Conservation (phyloP, 805 yeast species). For the Lipomyces anomalus region DNA sequence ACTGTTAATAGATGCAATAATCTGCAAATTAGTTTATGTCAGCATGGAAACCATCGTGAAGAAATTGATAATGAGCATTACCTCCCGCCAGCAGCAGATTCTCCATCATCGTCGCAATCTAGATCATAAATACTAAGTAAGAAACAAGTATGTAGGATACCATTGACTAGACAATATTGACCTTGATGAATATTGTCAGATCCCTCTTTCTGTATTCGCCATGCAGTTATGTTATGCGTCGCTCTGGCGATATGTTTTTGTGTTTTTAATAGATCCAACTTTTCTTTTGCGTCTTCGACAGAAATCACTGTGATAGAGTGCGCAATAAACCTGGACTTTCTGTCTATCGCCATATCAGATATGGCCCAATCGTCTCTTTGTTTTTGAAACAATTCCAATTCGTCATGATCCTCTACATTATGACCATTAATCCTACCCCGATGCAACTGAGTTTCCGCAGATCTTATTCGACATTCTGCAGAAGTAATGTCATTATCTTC, state of each 20-base stretch:
- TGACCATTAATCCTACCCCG: slow-evolving; percentile 8
- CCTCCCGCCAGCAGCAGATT: slow-evolving; percentile 89
- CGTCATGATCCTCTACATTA: slow-evolving; percentile 28
- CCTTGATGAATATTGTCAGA: slow-evolving; percentile 53
- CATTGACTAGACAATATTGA: slow-evolving; percentile 4
- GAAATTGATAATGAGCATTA: slow-evolving; percentile 33
- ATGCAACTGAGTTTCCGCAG: slow-evolving; percentile 23
- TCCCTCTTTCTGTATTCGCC: slow-evolving; percentile 56
- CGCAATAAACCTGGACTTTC: slow-evolving; percentile 82
- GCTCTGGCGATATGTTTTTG: slow-evolving; percentile 59
- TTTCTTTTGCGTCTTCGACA: slow-evolving; percentile 59
- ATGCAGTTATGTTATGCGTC: slow-evolving; percentile 78
- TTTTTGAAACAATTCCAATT: slow-evolving; percentile 8
- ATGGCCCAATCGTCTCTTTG: slow-evolving; percentile 71
- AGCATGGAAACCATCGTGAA: not conserved
- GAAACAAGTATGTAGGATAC: not conserved
- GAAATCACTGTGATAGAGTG: slow-evolving; percentile 58
- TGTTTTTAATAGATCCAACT: slow-evolving; percentile 45
- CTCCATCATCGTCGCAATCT: slow-evolving; percentile 97
- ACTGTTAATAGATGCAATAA: slow-evolving; percentile 26
- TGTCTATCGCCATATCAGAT: slow-evolving; percentile 72
- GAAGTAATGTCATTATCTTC: slow-evolving; percentile 34
- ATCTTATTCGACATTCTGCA: slow-evolving; percentile 17
- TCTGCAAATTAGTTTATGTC: slow-evolving; percentile 3
- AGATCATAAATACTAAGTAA: too few species aligned